Evolutionary conservation across 805 yeast species (phyloP), one percentile per base, ranked within the genome.

Genomic region (Cyberlindnera japonica): DNA sequence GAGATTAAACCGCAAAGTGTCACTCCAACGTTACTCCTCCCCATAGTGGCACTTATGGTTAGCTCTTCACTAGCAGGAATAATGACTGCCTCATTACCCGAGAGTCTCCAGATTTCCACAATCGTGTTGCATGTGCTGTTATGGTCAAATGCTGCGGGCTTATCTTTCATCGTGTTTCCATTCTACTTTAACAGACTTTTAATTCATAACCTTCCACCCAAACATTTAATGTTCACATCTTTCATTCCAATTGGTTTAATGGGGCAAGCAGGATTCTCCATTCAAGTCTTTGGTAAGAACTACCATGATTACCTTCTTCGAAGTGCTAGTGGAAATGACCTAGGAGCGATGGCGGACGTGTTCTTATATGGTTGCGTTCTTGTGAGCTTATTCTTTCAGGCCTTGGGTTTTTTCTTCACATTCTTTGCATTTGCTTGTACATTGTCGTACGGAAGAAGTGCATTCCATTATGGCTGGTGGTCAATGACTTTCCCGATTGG

Each of bases 401-500:
- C 82, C 3, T 68, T 74, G 53, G 91, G 87, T 2, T 73, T 72
- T 49, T 79, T 77, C 57, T 67, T 81, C 58, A 77, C 75, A 0
- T 54, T 70, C 14, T 52, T 72, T 9, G 72, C 79, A 1, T 29
- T 68, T 3, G 33, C 62, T 2, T 56, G 69, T 19, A 61, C 67
- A 2, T 9, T 61, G 1, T 49, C 53, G 16, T 53, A 57, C 24
- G 71, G 71, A 0, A 54, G 59, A 4, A 60, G 59, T 15, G 40
- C 48, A 23, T 80, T 77, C 64, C 64, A 68, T 21, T 68, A 69
- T 47, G 71, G 75, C 1, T 78, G 79, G 77, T 85, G 96, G 96
- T 79, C 89, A 14, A 75, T 84, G 68, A 84, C 96, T 48, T 89
- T 89, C 80, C 96, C 96, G 4, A 54, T 88, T 51, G 96, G 96